Conservation (phyloP, 768 basidiomycete species). For the Ramaria rubella region DNA sequence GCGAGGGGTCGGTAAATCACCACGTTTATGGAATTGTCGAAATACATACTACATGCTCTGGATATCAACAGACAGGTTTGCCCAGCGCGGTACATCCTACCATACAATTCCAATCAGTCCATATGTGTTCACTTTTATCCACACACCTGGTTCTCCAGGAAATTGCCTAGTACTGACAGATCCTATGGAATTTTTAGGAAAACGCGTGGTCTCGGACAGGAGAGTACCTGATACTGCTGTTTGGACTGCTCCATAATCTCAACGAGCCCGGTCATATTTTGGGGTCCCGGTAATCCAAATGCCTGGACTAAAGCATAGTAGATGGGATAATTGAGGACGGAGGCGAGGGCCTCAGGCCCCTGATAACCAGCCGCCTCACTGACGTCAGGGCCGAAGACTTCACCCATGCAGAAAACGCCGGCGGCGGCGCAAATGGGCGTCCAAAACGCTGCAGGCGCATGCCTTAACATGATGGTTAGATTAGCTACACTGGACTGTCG, state of each 20-base stretch:
- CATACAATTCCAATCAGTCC: not conserved
- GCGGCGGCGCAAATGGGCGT: constrained; percentile 64
- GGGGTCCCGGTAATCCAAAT: constrained; percentile 64
- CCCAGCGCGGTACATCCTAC: constrained; percentile 62
- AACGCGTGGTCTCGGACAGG: not conserved
- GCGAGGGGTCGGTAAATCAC: constrained; percentile 10
- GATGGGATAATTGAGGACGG: constrained; percentile 66
- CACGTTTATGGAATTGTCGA: not conserved
- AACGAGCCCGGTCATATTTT: constrained; percentile 52
- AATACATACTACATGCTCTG: constrained; percentile 57
- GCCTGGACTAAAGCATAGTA: constrained; percentile 57
- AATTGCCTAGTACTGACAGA: constrained; percentile 53
- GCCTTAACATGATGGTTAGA: constrained; percentile 30
- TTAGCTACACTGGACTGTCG: constrained; percentile 15
- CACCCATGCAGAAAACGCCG: constrained; percentile 82
- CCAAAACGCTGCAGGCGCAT: constrained; percentile 74
- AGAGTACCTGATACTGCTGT: constrained; percentile 38
- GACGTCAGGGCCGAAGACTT: constrained; percentile 50
- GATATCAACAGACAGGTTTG: constrained; percentile 61
- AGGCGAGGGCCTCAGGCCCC: constrained; percentile 55
- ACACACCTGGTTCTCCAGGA: constrained; percentile 60
- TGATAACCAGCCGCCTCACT: constrained; percentile 56
- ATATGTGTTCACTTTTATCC: not conserved
- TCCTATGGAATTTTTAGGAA: constrained; percentile 20
- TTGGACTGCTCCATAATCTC: constrained; percentile 48